Conservation (phyloP, 108 stramenopile species). For the Skeletonema menzelii region DNA sequence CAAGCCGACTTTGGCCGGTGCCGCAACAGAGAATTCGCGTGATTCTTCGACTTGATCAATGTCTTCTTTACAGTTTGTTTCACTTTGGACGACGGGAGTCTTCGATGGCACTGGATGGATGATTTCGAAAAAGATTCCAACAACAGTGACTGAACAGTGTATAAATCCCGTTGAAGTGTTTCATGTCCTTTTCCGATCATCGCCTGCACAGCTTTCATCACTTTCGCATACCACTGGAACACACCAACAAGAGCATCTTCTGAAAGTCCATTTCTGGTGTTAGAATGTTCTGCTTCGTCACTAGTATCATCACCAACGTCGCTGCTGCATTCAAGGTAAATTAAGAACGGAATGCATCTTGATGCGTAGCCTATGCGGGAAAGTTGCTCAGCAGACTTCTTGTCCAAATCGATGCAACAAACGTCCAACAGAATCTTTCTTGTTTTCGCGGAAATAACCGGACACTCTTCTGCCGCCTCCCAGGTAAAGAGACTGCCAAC, state of each 20-base stretch:
- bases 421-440: conserved; percentile 24
- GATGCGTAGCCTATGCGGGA: conserved; percentile 38
- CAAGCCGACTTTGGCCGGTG: conserved; percentile 50
- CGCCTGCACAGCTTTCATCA: conserved; percentile 22
- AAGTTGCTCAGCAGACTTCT: conserved; percentile 11
- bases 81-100: conserved; percentile 27
- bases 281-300: conserved; percentile 13
- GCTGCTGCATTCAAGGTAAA: conserved; percentile 35
- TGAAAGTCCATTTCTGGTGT: neutral
- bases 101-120: conserved; percentile 26
- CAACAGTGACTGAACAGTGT: conserved; percentile 35
- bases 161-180: neutral
- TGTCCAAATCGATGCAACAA: conserved; percentile 21
- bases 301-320: neutral
- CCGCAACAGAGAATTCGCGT: conserved; percentile 46
- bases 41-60: conserved; percentile 15
- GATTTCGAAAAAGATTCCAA: conserved; percentile 60
- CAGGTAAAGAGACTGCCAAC: conserved; percentile 24
- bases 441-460: conserved; percentile 13
- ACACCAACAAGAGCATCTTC: conserved; percentile 6
- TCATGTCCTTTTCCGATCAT: neutral
- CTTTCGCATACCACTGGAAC: conserved; percentile 34
- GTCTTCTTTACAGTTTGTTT: conserved; percentile 18
- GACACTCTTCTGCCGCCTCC: conserved; percentile 26
- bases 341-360: conserved; percentile 60